phyloP scores from a whole-genome alignment of 805 yeast genomes.

The Jamesozyma piceae region DNA sequence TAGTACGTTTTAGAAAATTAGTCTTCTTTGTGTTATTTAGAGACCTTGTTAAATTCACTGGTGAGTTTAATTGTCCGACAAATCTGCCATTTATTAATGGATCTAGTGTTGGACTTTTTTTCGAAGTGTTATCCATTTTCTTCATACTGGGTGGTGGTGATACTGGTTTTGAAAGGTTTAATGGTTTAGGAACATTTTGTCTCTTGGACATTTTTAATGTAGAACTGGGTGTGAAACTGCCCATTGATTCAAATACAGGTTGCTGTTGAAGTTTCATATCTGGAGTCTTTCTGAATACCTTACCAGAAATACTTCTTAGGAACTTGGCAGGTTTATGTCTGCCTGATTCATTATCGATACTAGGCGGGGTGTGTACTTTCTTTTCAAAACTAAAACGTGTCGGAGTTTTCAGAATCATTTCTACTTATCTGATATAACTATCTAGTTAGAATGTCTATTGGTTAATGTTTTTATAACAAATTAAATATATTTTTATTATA shows the following conservation, averaged over 20 bases:
- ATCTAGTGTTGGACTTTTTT: not conserved
- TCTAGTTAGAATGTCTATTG: not conserved
- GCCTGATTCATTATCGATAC: constrained; percentile 15
- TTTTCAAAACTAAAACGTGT: constrained; percentile 10
- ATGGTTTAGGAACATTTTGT: constrained; percentile 16
- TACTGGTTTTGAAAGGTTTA: constrained; percentile 13
- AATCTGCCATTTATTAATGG: not conserved
- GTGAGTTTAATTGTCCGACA: constrained; percentile 4
- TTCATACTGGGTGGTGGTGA: constrained; percentile 22
- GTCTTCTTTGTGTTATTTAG: not conserved
- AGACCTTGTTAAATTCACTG: constrained; percentile 3
- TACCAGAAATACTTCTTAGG: constrained; percentile 22
- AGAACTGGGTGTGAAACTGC: constrained; percentile 6
- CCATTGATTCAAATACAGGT: constrained; percentile 3
- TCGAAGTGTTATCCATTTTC: constrained; percentile 3
- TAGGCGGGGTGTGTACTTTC: constrained; percentile 30
- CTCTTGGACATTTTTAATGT: constrained; percentile 10
- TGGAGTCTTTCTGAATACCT: constrained; percentile 17
- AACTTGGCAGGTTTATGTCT: constrained; percentile 16
- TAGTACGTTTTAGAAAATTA: not conserved
- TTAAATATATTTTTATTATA: no score
- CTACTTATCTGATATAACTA: not conserved
- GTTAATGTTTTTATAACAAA: not conserved
- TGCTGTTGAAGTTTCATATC: constrained; percentile 7
- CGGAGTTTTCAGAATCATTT: constrained; percentile 13